A percentile compares a stretch with the other conserved stretches of the same genome.
These are phyloP conservation scores for Botrytis galanthina DNA, from an alignment of 2,329 filamentous ascomycete species.

Conservation along the genomic window DNA sequence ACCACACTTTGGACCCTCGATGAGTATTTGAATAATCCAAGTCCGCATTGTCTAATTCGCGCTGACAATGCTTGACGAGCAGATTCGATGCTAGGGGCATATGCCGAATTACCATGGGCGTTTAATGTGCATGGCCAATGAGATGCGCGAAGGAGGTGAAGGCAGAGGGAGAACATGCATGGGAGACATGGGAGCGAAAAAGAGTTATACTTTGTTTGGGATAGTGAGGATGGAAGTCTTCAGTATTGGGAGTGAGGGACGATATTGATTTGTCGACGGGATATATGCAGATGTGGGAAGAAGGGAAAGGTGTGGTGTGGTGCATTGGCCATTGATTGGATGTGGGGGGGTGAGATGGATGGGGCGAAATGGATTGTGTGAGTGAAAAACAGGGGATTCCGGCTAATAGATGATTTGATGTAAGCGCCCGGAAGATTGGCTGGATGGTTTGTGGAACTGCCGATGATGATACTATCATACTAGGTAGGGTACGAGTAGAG, in stretches of 20 bases:
- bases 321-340: slow-evolving; percentile 11
- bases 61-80: slow-evolving; percentile 11
- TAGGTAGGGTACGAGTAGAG: no score
- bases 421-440: slow-evolving; percentile 12
- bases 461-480: no score
- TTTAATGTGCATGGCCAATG: slow-evolving; percentile 2
- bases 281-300: background rate
- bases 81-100: slow-evolving; percentile 1
- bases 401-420: slow-evolving; percentile 8
- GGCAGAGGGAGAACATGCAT: background rate
- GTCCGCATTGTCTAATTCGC: background rate
- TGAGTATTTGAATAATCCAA: background rate
- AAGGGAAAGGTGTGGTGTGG: background rate
- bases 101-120: background rate
- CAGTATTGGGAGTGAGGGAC: background rate
- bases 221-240: background rate
- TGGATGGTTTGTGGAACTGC: background rate
- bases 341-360: background rate
- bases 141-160: background rate
- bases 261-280: background rate
- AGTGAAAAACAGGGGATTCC: slow-evolving; percentile 4
- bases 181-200: background rate
- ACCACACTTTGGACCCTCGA: slow-evolving; percentile 10
- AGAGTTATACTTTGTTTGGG: background rate
- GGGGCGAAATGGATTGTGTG: background rate